These are phyloP conservation scores for Macrophomina pseudophaseolina DNA, from an alignment of 2,329 filamentous ascomycete genomes.

Conservation along the genomic window DNA sequence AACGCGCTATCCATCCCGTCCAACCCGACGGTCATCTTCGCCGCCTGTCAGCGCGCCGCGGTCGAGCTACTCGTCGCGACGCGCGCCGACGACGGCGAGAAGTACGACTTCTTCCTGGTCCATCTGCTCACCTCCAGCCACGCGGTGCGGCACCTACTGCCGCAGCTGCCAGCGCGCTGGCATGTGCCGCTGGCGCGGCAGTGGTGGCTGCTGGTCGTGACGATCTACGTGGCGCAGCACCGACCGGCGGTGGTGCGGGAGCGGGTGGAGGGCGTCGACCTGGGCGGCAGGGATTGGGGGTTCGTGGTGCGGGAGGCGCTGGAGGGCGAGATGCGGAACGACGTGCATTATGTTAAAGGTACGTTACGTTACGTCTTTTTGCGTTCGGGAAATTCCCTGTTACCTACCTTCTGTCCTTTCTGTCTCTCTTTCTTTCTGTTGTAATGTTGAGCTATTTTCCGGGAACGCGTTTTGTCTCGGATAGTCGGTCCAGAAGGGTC, in stretches of 20 bases:
- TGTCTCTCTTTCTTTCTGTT: background rate
- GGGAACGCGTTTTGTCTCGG: too few relatives aligned
- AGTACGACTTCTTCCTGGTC: constrained; percentile 83
- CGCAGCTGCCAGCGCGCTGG: constrained; percentile 73
- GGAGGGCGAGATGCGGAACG: constrained; percentile 67
- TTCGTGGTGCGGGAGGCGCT: constrained; percentile 76
- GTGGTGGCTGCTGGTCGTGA: constrained; percentile 86
- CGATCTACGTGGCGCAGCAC: constrained; percentile 76
- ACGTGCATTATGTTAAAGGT: constrained; percentile 86
- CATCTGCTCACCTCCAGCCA: constrained; percentile 86
- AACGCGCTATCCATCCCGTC: constrained; percentile 74
- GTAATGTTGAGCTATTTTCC: too few relatives aligned
- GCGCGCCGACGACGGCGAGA: constrained; percentile 42
- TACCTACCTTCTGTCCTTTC: background rate
- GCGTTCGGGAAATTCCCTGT: too few relatives aligned
- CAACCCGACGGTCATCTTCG: constrained; percentile 67
- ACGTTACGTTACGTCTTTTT: too few relatives aligned
- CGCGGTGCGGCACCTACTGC: constrained; percentile 83
- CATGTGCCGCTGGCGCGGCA: constrained; percentile 78
- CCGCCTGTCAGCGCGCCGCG: constrained; percentile 66
- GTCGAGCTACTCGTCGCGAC: constrained; percentile 66
- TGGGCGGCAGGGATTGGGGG: constrained; percentile 74
- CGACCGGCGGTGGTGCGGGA: constrained; percentile 74
- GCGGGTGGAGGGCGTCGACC: constrained; percentile 63
- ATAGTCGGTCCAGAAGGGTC: too few relatives aligned